These are phyloP conservation scores for Chondrus crispus DNA, from an alignment of 23 red algal species.

Conservation along the genomic window DNA sequence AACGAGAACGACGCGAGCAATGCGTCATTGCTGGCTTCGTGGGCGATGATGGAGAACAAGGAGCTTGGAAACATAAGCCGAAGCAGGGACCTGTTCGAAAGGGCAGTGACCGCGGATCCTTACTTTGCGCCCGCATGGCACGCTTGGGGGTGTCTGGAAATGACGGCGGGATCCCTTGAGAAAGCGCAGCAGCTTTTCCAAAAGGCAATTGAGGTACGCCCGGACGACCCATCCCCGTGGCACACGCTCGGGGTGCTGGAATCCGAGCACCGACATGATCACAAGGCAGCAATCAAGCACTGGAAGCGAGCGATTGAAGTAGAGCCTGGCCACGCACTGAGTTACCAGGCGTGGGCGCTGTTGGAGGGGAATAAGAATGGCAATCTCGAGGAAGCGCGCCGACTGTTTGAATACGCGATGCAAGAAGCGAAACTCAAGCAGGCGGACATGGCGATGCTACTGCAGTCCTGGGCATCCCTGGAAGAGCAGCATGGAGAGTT, in stretches of 20 bases:
- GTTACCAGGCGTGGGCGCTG: slow-evolving; percentile 72
- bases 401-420: not conserved
- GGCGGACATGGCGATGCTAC: not conserved
- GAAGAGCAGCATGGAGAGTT: not conserved
- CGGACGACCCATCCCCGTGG: slow-evolving; percentile 18
- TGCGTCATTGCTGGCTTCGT: slow-evolving; percentile 53
- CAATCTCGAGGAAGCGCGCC: not conserved
- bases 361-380: slow-evolving; percentile 26
- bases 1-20: slow-evolving; percentile 42
- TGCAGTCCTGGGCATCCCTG: slow-evolving; percentile 20
- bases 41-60: slow-evolving; percentile 37
- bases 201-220: not conserved
- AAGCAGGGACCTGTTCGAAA: slow-evolving; percentile 55
- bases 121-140: slow-evolving; percentile 50
- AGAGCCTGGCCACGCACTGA: slow-evolving; percentile 28
- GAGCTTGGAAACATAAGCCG: slow-evolving; percentile 38
- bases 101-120: slow-evolving; percentile 45
- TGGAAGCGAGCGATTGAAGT: slow-evolving; percentile 20
- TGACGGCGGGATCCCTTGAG: not conserved
- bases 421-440: not conserved
- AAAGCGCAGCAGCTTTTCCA: slow-evolving; percentile 33
- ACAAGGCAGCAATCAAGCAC: not conserved
- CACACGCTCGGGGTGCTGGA: slow-evolving; percentile 49
- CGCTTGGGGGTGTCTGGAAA: slow-evolving; percentile 67
- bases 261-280: not conserved